Percentiles rank a stretch among this genome's conserved stretches.
These are phyloP conservation scores for Picochlorum sp. DNA, from an alignment of 139 green algal species.

Conservation along the genomic window DNA sequence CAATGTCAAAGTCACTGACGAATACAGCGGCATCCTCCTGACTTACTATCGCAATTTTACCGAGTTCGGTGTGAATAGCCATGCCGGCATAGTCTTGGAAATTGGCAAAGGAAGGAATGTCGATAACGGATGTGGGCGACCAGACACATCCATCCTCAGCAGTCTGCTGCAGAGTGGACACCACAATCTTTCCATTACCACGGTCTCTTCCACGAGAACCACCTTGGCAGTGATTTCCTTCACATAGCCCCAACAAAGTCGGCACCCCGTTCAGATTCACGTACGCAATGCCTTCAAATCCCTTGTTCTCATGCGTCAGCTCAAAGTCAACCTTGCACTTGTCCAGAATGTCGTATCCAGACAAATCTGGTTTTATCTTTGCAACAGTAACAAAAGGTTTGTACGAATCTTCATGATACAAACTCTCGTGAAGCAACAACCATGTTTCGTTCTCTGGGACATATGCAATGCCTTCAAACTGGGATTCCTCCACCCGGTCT, in stretches of 20 bases:
- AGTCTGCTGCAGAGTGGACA: slow-evolving; percentile 12
- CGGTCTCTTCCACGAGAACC: slow-evolving; percentile 15
- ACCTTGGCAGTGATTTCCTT: slow-evolving; percentile 37
- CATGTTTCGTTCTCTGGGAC: slow-evolving; percentile 33
- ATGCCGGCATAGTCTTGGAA: slow-evolving; percentile 37
- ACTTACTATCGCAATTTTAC: slow-evolving; percentile 22
- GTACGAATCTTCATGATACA: neutral
- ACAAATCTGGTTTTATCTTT: slow-evolving; percentile 6
- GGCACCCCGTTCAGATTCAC: slow-evolving; percentile 7
- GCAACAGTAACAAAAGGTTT: slow-evolving; percentile 10
- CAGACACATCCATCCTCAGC: slow-evolving; percentile 20
- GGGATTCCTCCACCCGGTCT: slow-evolving; percentile 4
- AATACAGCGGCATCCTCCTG: slow-evolving; percentile 39
- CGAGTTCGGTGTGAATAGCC: slow-evolving; percentile 12
- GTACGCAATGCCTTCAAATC: slow-evolving; percentile 8
- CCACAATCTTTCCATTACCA: slow-evolving; percentile 33
- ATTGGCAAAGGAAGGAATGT: slow-evolving; percentile 15
- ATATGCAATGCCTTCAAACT: slow-evolving; percentile 26
- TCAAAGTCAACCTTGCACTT: slow-evolving; percentile 26
- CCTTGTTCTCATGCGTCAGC: slow-evolving; percentile 32
- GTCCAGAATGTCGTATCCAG: slow-evolving; percentile 13
- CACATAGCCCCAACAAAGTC: slow-evolving; percentile 36
- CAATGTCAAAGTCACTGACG: slow-evolving; percentile 30
- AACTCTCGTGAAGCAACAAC: slow-evolving; percentile 30
- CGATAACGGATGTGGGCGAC: slow-evolving; percentile 13